These are phyloP conservation scores for Boletus pseudo-olivaceus DNA, from an alignment of 768 basidiomycete genomes.

Conservation along the genomic window DNA sequence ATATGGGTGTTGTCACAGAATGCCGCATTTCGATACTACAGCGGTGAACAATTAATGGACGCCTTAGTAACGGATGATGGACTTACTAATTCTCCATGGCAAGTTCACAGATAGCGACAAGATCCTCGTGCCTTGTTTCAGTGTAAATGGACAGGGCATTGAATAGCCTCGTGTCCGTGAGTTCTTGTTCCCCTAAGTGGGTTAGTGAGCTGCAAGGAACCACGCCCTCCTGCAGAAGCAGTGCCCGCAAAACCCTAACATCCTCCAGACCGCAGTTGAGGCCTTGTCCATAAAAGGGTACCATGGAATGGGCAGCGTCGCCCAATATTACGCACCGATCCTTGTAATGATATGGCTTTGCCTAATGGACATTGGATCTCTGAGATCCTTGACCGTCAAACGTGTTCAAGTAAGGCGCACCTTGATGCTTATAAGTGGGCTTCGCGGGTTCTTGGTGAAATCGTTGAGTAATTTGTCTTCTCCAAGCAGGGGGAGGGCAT, in stretches of 20 bases:
- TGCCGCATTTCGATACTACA: conserved; percentile 92
- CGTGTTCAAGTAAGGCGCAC: conserved; percentile 43
- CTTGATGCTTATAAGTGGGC: conserved; percentile 89
- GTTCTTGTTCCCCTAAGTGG: conserved; percentile 28
- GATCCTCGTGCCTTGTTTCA: conserved; percentile 77
- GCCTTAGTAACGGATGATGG: conserved; percentile 24
- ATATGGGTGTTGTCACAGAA: conserved; percentile 76
- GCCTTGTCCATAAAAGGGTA: conserved; percentile 97
- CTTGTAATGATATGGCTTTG: conserved; percentile 85
- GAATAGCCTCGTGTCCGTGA: conserved; percentile 55
- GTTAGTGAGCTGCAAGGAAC: conserved; percentile 38
- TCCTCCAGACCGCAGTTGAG: conserved; percentile 98
- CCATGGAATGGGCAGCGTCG: conserved; percentile 97
- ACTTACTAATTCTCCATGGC: conserved; percentile 98
- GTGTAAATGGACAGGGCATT: conserved; percentile 77
- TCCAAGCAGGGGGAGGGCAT: conserved; percentile 84
- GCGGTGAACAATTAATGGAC: conserved; percentile 21
- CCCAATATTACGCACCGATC: conserved; percentile 87
- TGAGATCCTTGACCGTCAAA: conserved; percentile 17
- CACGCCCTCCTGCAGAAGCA: conserved; percentile 72
- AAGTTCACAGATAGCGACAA: conserved; percentile 85
- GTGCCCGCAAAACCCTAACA: conserved; percentile 79
- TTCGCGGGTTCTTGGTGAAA: conserved; percentile 82
- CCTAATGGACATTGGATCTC: conserved; percentile 41
- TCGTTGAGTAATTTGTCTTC: conserved; percentile 71